Base-by-base conservation (phyloP, 2,329 filamentous ascomycete species). In the Aspergillus novofumigatus region DNA sequence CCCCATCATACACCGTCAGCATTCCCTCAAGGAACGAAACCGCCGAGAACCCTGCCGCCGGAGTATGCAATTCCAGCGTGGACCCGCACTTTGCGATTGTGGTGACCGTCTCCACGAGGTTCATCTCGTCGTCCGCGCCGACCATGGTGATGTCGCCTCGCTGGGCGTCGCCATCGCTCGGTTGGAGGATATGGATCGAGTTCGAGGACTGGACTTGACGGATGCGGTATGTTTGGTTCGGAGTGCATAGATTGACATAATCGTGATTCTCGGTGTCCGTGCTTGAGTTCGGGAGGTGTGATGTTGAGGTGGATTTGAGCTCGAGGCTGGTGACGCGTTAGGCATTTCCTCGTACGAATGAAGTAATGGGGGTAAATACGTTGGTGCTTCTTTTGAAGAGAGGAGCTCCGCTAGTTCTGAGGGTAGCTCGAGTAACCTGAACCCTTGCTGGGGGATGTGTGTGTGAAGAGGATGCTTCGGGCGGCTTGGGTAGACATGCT, bases 141-240 rank as follows among this genome's bases (percentile, higher is more conserved):
- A 71, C 62, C 50, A 67, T 60, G 42, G 66, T 69, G 64, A 71
- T 67, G 49, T 71, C 69, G 7, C 61, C 66, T 10, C 61, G 58
- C 8, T 61, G 63, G 26, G 65, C 69, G 2, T 62, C 62, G 61
- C 69, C 67, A 23, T 71, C 65, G 55, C 76, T 77, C 4, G 79
- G 78, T 51, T 74, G 74, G 25, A 83, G 73, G 41, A 87, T 67
- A 69, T 83, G 83, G 55, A 87, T 76, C 38, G 82, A 84, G 63
- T 88, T 88, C 26, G 85, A 87, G 17, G 85, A 86, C 63, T 85
- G 84, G 53, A 87, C 84, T 69, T 87, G 84, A 63, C 84, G 83
- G 52, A 87, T 72, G 57, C 81, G 78, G 73, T 81, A 88, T 10
- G 84, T 85, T 62, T 80, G 76, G 54, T 76, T 75, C 9, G 77